phyloP scores from a whole-genome alignment of 805 yeast species.

The Komagataella ulmi region DNA sequence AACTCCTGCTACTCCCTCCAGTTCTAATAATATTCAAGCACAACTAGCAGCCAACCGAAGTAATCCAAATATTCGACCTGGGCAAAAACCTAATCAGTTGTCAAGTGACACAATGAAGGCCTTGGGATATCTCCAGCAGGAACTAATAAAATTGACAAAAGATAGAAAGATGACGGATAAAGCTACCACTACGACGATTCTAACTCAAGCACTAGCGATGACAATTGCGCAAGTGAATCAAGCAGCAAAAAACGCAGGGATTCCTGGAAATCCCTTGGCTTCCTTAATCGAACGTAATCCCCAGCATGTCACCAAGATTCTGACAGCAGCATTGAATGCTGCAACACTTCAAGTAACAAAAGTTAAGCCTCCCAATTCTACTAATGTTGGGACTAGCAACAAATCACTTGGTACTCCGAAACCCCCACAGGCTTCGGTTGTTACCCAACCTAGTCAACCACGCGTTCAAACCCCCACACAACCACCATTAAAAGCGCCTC shows the following conservation, averaged over 20 bases:
- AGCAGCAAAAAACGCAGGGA: constrained; percentile 77
- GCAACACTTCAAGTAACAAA: constrained; percentile 52
- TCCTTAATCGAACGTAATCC: constrained; percentile 74
- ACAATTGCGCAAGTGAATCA: constrained; percentile 84
- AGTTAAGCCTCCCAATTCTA: constrained; percentile 24
- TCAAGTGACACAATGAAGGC: constrained; percentile 59
- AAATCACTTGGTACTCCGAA: constrained; percentile 2
- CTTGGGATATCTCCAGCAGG: constrained; percentile 74
- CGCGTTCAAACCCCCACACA: background rate
- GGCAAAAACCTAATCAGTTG: constrained; percentile 13
- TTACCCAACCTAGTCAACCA: background rate
- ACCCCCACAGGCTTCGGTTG: constrained; percentile 1
- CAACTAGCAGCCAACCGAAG: constrained; percentile 34
- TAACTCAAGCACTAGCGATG: constrained; percentile 86
- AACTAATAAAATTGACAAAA: constrained; percentile 66
- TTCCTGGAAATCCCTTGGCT: constrained; percentile 65
- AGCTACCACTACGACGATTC: constrained; percentile 68
- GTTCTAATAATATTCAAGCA: constrained; percentile 21
- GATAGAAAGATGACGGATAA: constrained; percentile 67
- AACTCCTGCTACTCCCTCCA: background rate
- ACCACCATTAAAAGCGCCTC: background rate
- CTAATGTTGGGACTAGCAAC: constrained; percentile 3
- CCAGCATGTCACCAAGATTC: constrained; percentile 62
- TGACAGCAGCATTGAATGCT: constrained; percentile 71
- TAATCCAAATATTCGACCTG: constrained; percentile 10